Percentiles rank a stretch among this genome's conserved stretches.
phyloP scores from a whole-genome alignment of 257 asterid species.

The Penstemon barbatus region DNA sequence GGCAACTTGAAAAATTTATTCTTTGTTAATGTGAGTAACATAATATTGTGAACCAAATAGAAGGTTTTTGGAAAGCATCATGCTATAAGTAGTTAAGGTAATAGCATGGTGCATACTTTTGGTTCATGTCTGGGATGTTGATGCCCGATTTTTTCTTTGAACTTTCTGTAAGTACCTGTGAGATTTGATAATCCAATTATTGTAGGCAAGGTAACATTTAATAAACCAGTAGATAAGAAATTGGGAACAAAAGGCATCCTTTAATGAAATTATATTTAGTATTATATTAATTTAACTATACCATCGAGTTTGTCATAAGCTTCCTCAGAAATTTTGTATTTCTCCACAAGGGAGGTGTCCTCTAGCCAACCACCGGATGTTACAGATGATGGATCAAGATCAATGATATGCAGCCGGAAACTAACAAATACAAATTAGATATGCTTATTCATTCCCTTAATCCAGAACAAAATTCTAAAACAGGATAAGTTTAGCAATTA shows the following conservation, averaged over 20 bases:
- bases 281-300: constrained; percentile 21
- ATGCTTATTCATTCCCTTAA: neutral
- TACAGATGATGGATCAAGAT: constrained; percentile 88
- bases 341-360: constrained; percentile 92
- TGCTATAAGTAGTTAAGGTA: constrained; percentile 13
- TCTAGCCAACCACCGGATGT: constrained; percentile 99
- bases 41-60: constrained; percentile 5
- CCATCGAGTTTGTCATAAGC: constrained; percentile 84
- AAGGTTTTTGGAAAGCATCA: constrained; percentile 18
- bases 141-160: constrained; percentile 68
- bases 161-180: constrained; percentile 90
- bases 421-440: constrained; percentile 37
- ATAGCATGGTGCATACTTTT: constrained; percentile 45
- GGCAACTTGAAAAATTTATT: constrained; percentile 1
- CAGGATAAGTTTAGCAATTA: neutral
- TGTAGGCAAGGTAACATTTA: neutral
- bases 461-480: neutral
- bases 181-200: neutral
- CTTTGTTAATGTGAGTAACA: constrained; percentile 1
- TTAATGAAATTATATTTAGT: too few species aligned
- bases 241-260: neutral
- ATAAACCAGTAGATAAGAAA: constrained; percentile 9
- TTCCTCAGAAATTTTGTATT: constrained; percentile 94
- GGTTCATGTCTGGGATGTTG: constrained; percentile 53
- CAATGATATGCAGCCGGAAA: constrained; percentile 75